Evolutionary conservation across 805 yeast species (phyloP).

Genomic region (Zygotorulaspora chibaensis): DNA sequence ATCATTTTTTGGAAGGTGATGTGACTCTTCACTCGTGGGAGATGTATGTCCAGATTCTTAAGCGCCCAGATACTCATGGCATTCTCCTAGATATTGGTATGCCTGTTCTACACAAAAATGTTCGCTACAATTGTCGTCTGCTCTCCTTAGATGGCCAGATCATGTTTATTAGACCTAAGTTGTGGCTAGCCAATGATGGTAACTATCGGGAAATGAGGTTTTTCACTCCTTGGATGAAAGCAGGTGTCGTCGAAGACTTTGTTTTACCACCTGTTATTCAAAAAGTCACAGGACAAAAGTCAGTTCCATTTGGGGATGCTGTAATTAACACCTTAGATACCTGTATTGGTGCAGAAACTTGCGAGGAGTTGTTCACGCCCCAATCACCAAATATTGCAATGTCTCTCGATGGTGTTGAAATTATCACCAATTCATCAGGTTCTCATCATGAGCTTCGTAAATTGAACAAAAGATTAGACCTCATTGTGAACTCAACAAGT

Average conservation of each 20-base stretch:
- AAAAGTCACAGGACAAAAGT: constrained; percentile 58
- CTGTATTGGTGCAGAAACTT: constrained; percentile 93
- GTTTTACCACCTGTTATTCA: constrained; percentile 68
- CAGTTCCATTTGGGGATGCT: constrained; percentile 86
- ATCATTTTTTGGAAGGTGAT: constrained; percentile 90
- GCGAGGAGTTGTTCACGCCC: constrained; percentile 97
- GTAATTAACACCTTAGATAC: constrained; percentile 81
- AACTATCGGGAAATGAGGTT: constrained; percentile 97
- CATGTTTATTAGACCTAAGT: constrained; percentile 83
- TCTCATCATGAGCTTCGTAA: constrained; percentile 97
- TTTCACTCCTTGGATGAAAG: constrained; percentile 90
- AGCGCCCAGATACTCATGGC: constrained; percentile 63
- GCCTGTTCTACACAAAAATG: constrained; percentile 85
- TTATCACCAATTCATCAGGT: constrained; percentile 91
- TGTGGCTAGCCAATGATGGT: constrained; percentile 95
- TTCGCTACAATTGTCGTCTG: constrained; percentile 87
- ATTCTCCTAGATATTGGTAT: constrained; percentile 88
- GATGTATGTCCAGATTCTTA: constrained; percentile 73
- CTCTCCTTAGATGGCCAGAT: constrained; percentile 76
- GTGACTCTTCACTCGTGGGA: constrained; percentile 91
- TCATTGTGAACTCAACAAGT: constrained; percentile 87
- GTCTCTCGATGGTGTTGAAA: constrained; percentile 96
- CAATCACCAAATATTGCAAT: constrained; percentile 88
- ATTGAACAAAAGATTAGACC: constrained; percentile 73
- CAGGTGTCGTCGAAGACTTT: constrained; percentile 68